A percentile compares a stretch with the other conserved stretches of the same genome.
These are phyloP conservation scores for Sicyos baderoa DNA, from an alignment of 306 rosid species.

Conservation along the genomic window DNA sequence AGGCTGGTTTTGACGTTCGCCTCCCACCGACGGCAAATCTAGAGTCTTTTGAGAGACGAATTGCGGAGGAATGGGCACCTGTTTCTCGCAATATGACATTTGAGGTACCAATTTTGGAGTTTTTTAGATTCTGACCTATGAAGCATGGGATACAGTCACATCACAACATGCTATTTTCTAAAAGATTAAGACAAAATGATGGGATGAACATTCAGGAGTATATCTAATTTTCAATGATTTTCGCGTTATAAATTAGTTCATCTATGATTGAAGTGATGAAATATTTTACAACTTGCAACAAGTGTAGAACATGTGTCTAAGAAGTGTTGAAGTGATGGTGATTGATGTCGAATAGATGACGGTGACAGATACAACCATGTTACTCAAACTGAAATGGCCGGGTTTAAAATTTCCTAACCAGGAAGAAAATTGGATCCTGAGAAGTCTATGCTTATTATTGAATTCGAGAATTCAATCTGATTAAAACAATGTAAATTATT, in stretches of 20 bases:
- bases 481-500: background rate
- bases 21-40: conserved; percentile 56
- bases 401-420: background rate
- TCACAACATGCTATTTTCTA: too few relatives aligned
- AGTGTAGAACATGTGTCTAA: background rate
- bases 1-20: conserved; percentile 90
- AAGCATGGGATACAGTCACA: background rate
- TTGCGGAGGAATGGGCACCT: conserved; percentile 75
- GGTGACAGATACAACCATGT: background rate
- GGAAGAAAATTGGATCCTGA: background rate
- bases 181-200: too few relatives aligned
- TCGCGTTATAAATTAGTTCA: background rate
- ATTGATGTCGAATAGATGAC: background rate
- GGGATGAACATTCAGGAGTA: background rate
- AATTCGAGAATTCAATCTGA: background rate
- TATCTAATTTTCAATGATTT: background rate
- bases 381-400: background rate
- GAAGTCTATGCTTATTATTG: background rate
- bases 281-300: background rate
- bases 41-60: conserved; percentile 45
- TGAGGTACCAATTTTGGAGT: conserved; percentile 29
- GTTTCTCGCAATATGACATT: conserved; percentile 76
- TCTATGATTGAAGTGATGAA: background rate
- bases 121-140: conserved; percentile 1
- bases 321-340: background rate